phyloP scores from a whole-genome alignment of 176 grass and related monocot genomes.

The Carex littledalei region DNA sequence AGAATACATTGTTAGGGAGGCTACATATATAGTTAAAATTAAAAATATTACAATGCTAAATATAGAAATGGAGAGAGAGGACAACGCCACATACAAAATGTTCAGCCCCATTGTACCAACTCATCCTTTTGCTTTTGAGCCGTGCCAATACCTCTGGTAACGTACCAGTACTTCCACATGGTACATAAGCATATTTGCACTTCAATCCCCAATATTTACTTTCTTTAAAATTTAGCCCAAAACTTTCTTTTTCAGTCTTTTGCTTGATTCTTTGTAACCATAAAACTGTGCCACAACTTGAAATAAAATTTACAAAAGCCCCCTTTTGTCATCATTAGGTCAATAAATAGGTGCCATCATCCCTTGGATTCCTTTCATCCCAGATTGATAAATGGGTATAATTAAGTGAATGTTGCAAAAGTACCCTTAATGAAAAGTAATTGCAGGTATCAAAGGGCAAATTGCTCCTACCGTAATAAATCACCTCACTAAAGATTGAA shows the following conservation, averaged over 20 bases:
- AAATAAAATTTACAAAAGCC: neutral
- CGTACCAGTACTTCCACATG: neutral
- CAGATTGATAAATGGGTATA: neutral
- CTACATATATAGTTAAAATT: slow-evolving; percentile 9
- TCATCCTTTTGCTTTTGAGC: slow-evolving; percentile 16
- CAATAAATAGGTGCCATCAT: neutral
- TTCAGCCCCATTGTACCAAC: neutral
- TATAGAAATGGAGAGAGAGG: slow-evolving; percentile 6
- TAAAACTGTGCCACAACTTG: neutral
- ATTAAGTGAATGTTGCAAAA: no score
- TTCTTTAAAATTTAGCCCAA: neutral
- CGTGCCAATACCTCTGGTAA: slow-evolving; percentile 27
- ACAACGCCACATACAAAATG: slow-evolving; percentile 5
- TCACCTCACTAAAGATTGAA: neutral
- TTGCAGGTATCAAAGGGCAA: neutral
- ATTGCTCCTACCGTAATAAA: neutral
- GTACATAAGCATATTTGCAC: slow-evolving; percentile 16
- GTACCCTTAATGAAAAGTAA: neutral
- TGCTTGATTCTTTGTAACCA: neutral
- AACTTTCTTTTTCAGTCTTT: neutral
- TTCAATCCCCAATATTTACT: neutral
- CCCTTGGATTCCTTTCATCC: neutral
- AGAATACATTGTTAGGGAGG: slow-evolving; percentile 1
- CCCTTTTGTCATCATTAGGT: neutral
- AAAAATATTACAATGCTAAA: slow-evolving; percentile 21